phyloP scores from a whole-genome alignment of 495 filamentous ascomycete species.

The Pyrenopolyporus hunteri region DNA sequence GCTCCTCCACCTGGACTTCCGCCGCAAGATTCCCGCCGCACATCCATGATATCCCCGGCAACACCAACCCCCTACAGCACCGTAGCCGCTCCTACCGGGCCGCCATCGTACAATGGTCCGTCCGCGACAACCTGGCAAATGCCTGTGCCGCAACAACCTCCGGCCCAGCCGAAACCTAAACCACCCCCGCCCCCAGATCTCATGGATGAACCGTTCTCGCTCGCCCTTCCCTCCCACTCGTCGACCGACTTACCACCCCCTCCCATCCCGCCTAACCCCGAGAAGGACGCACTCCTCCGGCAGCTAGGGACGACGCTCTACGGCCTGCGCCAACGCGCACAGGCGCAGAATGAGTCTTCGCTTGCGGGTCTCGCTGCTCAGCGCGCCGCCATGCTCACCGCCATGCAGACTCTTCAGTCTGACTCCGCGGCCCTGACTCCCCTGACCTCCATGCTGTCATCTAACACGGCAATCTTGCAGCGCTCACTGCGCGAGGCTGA shows the following conservation, averaged over 20 bases:
- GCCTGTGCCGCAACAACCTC: conserved; percentile 29
- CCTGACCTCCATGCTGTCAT: conserved; percentile 69
- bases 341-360: conserved; percentile 70
- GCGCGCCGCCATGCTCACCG: conserved; percentile 72
- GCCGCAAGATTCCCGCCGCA: conserved; percentile 38
- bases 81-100: conserved; percentile 16
- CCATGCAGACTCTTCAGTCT: conserved; percentile 67
- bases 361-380: conserved; percentile 78
- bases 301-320: conserved; percentile 74
- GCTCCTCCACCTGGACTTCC: conserved; percentile 26
- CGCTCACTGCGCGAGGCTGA: conserved; percentile 80
- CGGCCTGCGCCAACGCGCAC: conserved; percentile 66
- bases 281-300: conserved; percentile 87
- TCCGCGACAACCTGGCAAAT: conserved; percentile 38
- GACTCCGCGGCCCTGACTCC: conserved; percentile 74
- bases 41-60: conserved; percentile 36
- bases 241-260: conserved; percentile 60
- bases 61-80: conserved; percentile 34
- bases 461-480: conserved; percentile 79
- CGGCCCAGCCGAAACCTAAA: conserved; percentile 45
- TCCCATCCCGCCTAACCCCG: conserved; percentile 92
- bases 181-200: conserved; percentile 70
- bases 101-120: conserved; percentile 28
- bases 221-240: conserved; percentile 66
- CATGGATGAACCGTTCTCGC: conserved; percentile 66